Conservation (phyloP, 768 basidiomycete species). For the Termitomyces sp. region DNA sequence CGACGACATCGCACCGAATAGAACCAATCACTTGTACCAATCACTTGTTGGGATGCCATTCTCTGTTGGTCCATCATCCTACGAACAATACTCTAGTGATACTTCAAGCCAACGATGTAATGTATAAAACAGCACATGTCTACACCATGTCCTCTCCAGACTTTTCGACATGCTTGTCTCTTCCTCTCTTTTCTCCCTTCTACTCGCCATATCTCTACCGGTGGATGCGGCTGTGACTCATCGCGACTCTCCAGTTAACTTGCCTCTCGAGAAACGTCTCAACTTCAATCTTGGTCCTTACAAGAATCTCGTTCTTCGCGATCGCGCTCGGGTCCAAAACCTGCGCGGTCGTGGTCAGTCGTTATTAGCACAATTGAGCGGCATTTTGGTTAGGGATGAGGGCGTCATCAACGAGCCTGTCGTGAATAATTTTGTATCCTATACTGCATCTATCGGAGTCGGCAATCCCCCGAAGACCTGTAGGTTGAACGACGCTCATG, state of each 20-base stretch:
- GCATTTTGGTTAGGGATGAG: slow-evolving; percentile 10
- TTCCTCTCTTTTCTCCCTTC: slow-evolving; percentile 37
- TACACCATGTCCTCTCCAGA: not conserved
- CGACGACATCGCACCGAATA: not conserved
- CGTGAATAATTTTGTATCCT: slow-evolving; percentile 32
- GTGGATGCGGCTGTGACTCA: slow-evolving; percentile 38
- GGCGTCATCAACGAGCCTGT: slow-evolving; percentile 39
- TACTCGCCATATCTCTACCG: slow-evolving; percentile 41
- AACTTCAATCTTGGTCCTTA: slow-evolving; percentile 38
- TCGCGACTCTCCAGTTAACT: slow-evolving; percentile 34
- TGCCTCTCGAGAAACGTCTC: slow-evolving; percentile 51
- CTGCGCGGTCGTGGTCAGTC: slow-evolving; percentile 36
- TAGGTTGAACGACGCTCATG: slow-evolving; percentile 18
- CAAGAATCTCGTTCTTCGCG: slow-evolving; percentile 44
- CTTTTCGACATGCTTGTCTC: not conserved
- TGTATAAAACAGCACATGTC: not conserved
- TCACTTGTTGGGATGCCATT: too few species aligned
- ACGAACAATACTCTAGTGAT: not conserved
- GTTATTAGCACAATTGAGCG: slow-evolving; percentile 26
- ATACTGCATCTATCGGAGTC: slow-evolving; percentile 45
- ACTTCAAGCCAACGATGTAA: not conserved
- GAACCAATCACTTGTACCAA: too few species aligned
- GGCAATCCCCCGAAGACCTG: slow-evolving; percentile 53
- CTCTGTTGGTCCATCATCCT: too few species aligned
- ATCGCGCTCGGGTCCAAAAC: slow-evolving; percentile 44